Evolutionary conservation across 1,284 basidiomycete genomes (phyloP).

Genomic region (Ganoderma lucidum): DNA sequence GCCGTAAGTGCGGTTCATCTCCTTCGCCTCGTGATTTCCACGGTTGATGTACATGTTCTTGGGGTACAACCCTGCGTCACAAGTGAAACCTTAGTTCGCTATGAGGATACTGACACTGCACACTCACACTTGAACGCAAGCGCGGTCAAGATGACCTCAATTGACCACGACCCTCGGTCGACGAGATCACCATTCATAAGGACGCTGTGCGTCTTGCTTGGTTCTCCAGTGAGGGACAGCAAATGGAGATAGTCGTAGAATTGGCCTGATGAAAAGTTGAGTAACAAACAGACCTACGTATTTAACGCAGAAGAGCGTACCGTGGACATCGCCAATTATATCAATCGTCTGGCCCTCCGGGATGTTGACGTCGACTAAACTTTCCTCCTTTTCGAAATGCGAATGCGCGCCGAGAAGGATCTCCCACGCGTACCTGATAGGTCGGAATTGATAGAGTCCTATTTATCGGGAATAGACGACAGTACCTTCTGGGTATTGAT

Average conservation of each 20-base stretch:
- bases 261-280: constrained; percentile 67
- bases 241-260: constrained; percentile 95
- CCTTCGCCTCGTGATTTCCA: constrained; percentile 97
- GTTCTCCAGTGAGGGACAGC: constrained; percentile 86
- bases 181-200: constrained; percentile 98
- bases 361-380: constrained; percentile 83
- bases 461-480: background rate
- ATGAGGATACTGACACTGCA: background rate
- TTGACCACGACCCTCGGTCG: constrained; percentile 96
- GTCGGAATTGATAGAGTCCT: background rate
- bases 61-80: constrained; percentile 81
- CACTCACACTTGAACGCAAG: constrained; percentile 94
- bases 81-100: constrained; percentile 18
- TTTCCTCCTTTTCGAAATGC: constrained; percentile 81
- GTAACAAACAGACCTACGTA: constrained; percentile 12
- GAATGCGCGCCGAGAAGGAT: constrained; percentile 91
- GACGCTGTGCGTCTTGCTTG: constrained; percentile 82
- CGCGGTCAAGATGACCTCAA: constrained; percentile 94
- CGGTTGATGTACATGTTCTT: constrained; percentile 90
- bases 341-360: constrained; percentile 86
- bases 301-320: constrained; percentile 50
- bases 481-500: constrained; percentile 71
- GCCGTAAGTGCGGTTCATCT: constrained; percentile 90
- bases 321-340: constrained; percentile 93
- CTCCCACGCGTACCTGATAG: constrained; percentile 88